A percentile compares a stretch with the other conserved stretches of the same genome.
Evolutionary conservation across 2,329 filamentous ascomycete species (phyloP).

Genomic region (Septoria petroselini): DNA sequence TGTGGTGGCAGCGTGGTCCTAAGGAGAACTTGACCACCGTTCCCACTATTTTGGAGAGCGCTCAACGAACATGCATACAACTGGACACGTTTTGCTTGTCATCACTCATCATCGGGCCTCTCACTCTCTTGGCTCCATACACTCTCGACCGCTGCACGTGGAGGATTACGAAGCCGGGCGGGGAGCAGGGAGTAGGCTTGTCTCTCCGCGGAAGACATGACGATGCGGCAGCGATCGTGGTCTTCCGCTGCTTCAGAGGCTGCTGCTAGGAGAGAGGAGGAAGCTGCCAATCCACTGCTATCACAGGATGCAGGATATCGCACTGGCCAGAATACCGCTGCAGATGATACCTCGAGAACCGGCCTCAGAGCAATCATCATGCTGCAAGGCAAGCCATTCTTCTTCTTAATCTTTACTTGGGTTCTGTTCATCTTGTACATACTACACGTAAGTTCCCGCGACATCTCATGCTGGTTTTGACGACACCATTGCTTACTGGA

Average conservation of each 20-base stretch:
- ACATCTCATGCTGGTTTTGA: neutral
- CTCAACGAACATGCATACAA: neutral
- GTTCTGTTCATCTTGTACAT: conserved; percentile 15
- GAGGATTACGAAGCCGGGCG: neutral
- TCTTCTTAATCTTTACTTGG: conserved; percentile 15
- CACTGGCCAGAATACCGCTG: neutral
- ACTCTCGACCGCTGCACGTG: neutral
- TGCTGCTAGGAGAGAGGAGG: conserved; percentile 3
- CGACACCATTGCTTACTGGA: neutral
- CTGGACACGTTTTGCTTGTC: neutral
- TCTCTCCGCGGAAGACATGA: conserved; percentile 1
- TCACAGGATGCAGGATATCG: neutral
- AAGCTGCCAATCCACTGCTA: conserved; percentile 2
- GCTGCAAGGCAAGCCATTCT: conserved; percentile 14
- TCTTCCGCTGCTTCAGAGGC: conserved; percentile 13
- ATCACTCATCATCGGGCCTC: neutral
- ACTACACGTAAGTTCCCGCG: conserved; percentile 8
- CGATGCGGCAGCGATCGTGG: conserved; percentile 15
- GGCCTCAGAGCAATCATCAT: conserved; percentile 14
- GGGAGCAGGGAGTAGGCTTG: neutral
- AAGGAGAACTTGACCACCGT: neutral
- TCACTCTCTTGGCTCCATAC: neutral
- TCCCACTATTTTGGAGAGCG: neutral
- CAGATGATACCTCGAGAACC: conserved; percentile 2
- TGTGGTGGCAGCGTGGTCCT: neutral